Base-by-base conservation (phyloP, 106 monocot species). In the Acorus calamus region DNA sequence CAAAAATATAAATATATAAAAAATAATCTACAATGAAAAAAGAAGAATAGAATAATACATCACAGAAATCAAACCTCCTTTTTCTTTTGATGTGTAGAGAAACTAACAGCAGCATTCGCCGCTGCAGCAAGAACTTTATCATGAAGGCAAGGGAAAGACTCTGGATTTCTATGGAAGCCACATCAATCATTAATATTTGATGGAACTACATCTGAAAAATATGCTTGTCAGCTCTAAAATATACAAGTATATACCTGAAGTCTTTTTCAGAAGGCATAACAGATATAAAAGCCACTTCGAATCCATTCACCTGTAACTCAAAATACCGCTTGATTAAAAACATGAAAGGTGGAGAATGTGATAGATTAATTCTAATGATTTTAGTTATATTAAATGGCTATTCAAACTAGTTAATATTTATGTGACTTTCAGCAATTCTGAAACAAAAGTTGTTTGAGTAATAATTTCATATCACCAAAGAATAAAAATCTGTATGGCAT, bases 61-160 rank as follows among this genome's bases (percentile, higher is more conserved):
- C 28, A 28, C 28, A 42, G 2, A 42, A 59, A 42, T 11, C 41
- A 64, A 61, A 91, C 87, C 87, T 90, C 79, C 72, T 67, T 87
- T 64, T 78, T 93, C 69, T 80, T 91, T 66, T 83, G 79, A 78
- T 67, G 54, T 14, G 46, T 60, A 60, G 76, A 79, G 55, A 73
- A 55, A 47, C 41, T 63, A 59, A 79, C 72, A 10, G 96, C 87
- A 68, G 85, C 87, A 71, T 75, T 78, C 53, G 87, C 87, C 65
- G 96, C 96, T 13, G 91, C 80, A 50, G 96, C 96, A 71, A 91
- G 82, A 68, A 96, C 90, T 80, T 88, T 81, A 70, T 96, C 91
- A 76, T 96, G 96, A 74, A 96, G 91, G 74, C 63, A 76, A 44
- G 96, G 96, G 51, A 87, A 62, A 77, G 82, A 85, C 62, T 96